A percentile compares a stretch with the other conserved stretches of the same genome.
Evolutionary conservation across 805 yeast species (phyloP).

Genomic region (Starmera caribaea): DNA sequence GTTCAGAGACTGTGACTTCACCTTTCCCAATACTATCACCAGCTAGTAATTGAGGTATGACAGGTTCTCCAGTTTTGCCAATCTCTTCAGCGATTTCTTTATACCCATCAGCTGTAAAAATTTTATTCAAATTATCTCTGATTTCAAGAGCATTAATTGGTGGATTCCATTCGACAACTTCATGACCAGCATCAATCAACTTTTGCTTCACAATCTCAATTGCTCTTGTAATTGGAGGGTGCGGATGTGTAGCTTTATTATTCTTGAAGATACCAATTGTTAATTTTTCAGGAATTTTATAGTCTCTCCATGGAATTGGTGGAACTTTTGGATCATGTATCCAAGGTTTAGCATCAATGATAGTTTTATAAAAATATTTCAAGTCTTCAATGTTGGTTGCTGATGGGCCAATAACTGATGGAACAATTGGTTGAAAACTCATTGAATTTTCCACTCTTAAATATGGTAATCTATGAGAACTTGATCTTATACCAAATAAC

Average conservation of each 20-base stretch:
- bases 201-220: conserved; percentile 23
- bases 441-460: conserved; percentile 30
- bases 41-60: background rate
- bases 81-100: background rate
- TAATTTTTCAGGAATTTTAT: conserved; percentile 26
- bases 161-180: conserved; percentile 39
- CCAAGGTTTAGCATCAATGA: conserved; percentile 7
- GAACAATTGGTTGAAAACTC: conserved; percentile 21
- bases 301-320: conserved; percentile 32
- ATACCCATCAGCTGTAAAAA: conserved; percentile 1
- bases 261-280: conserved; percentile 31
- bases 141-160: conserved; percentile 24
- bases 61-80: conserved; percentile 1
- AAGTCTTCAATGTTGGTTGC: conserved; percentile 20
- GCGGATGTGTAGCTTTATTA: conserved; percentile 37
- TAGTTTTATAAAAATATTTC: conserved; percentile 22
- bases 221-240: conserved; percentile 41
- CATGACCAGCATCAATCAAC: conserved; percentile 36
- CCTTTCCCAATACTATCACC: background rate
- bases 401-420: conserved; percentile 29
- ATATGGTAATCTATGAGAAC: background rate
- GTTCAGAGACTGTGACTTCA: conserved; percentile 11
- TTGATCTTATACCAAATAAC: conserved; percentile 30
- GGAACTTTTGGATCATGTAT: conserved; percentile 4
- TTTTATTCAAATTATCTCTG: conserved; percentile 21